Percentiles rank a stretch among this genome's conserved stretches.
phyloP scores from a whole-genome alignment of 176 grass and related monocot species.

The Chloris gayana region DNA sequence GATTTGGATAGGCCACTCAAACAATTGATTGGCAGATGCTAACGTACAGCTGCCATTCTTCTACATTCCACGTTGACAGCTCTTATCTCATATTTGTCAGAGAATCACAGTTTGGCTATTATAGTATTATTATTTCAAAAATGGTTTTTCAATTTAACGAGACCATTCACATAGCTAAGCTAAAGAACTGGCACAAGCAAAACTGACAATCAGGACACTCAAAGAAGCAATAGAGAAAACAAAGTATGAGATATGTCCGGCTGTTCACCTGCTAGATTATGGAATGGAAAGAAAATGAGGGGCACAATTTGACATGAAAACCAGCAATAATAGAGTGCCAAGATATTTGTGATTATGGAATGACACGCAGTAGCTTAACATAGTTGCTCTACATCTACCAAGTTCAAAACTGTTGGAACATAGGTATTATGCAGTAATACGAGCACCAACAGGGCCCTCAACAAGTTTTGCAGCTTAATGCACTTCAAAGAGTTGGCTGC shows the following conservation, averaged over 20 bases:
- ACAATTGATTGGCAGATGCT: too few species aligned
- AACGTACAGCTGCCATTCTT: too few species aligned
- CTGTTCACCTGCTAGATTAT: not conserved
- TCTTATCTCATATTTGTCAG: too few species aligned
- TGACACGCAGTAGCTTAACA: constrained; percentile 25
- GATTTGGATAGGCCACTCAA: too few species aligned
- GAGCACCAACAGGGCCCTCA: not conserved
- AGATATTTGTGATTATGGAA: not conserved
- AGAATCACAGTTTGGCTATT: too few species aligned
- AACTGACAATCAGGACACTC: not conserved
- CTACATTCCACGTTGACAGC: too few species aligned
- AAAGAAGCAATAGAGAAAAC: not conserved
- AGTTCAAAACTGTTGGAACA: constrained; percentile 40
- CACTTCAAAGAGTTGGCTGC: constrained; percentile 48
- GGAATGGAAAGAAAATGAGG: too few species aligned
- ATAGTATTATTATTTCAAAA: too few species aligned
- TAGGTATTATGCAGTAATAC: constrained; percentile 14
- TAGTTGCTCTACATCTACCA: constrained; percentile 31
- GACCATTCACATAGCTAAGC: too few species aligned
- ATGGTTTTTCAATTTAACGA: too few species aligned
- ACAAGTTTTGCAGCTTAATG: not conserved
- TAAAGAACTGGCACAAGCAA: too few species aligned
- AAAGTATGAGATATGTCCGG: not conserved
- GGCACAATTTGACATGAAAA: not conserved
- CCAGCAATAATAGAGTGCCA: not conserved